Base-by-base conservation (phyloP, 2,329 filamentous ascomycete genomes). In the Penicillium hordei region DNA sequence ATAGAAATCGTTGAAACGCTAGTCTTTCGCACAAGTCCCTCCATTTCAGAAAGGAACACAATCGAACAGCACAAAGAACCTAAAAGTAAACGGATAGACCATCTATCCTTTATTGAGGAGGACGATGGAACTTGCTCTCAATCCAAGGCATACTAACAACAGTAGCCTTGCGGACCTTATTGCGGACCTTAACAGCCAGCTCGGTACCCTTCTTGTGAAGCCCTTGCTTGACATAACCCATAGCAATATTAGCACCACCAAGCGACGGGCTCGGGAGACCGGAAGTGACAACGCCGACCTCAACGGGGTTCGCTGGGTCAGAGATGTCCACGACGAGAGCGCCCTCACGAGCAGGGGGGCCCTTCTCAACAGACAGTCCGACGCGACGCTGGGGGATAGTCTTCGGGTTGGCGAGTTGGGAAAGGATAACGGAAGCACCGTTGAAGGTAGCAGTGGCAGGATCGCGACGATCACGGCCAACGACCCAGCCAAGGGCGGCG, bases 141-240 rank as follows among this genome's bases (percentile, higher is more conserved):
- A 95, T 83, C 75, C 96, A 96, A 1, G 93, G 93, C 92, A 96
- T 94, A 80, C 93, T 93, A 9, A 86, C 83, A 33, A 96, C 89
- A 4, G 84, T 83, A 1, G 88, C 92, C 76, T 86, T 87, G 67
- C 91, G 85, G 71, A 84, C 81, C 78, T 87, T 90, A 21, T 91
- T 92, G 52, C 93, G 81, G 2, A 96, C 88, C 39, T 91, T 74
- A 4, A 96, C 87, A 19, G 87, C 83, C 7, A 96, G 79, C 77
- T 93, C 88, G 1, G 91, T 96, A 12, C 91, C 92, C 33, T 84
- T 82, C 82, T 95, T 95, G 75, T 96, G 91, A 72, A 88, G 78
- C 0, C 91, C 91, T 62, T 90, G 86, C 76, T 86, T 86, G 70
- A 97, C 82, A 72, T 96, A 96, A 0, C 88, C 94, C 94, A 99